Conservation (phyloP, 441 rosid genomes). For the Melastoma candidum region DNA sequence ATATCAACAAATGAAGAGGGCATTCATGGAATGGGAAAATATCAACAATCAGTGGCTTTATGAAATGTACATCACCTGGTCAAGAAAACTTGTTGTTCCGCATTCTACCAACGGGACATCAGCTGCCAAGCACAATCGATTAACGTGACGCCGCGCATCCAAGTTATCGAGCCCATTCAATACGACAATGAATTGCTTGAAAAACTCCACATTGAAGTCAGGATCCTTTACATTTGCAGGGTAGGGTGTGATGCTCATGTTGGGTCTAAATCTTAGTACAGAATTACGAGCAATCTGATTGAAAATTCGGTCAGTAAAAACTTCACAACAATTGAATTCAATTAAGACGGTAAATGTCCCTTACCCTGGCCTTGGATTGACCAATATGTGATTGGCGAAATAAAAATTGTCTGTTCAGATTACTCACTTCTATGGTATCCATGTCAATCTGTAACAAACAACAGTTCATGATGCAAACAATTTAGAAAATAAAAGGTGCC, state of each 20-base stretch:
- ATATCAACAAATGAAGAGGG: background rate
- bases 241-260: conserved; percentile 61
- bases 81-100: conserved; percentile 96
- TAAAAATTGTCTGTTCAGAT: conserved; percentile 90
- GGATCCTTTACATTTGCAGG: conserved; percentile 90
- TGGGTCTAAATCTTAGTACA: conserved; percentile 81
- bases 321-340: too few relatives aligned
- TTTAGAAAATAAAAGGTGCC: too few relatives aligned
- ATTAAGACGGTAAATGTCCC: conserved; percentile 1
- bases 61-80: conserved; percentile 49
- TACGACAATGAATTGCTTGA: conserved; percentile 88
- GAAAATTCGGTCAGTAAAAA: background rate
- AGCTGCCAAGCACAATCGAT: conserved; percentile 94
- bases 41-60: background rate
- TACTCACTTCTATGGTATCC: conserved; percentile 99
- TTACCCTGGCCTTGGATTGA: conserved; percentile 92
- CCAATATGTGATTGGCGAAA: conserved; percentile 94
- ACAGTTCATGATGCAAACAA: too few relatives aligned
- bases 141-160: conserved; percentile 95
- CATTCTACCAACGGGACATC: conserved; percentile 95
- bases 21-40: background rate
- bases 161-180: conserved; percentile 93
- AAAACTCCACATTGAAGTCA: conserved; percentile 71
- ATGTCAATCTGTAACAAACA: conserved; percentile 67
- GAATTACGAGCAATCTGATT: conserved; percentile 94